Evolutionary conservation across 2,329 filamentous ascomycete genomes (phyloP).

Genomic region (Clonostachys rhizophaga): DNA sequence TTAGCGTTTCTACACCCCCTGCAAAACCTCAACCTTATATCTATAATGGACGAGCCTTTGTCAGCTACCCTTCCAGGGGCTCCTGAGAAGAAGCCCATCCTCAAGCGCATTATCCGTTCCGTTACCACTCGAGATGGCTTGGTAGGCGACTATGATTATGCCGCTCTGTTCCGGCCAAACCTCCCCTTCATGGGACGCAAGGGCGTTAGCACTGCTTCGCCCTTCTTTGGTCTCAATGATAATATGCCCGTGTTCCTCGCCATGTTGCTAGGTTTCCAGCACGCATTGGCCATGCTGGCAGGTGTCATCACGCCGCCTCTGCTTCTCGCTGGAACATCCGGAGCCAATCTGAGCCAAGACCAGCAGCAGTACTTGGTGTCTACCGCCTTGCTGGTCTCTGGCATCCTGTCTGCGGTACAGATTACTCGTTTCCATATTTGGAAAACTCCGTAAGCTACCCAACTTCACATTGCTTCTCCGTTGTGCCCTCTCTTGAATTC

Average conservation of each 20-base stretch:
- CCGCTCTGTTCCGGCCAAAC: constrained; percentile 76
- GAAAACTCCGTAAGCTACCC: constrained; percentile 46
- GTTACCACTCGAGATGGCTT: constrained; percentile 65
- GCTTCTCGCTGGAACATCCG: constrained; percentile 56
- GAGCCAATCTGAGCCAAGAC: constrained; percentile 56
- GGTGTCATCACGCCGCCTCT: constrained; percentile 76
- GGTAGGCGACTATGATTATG: constrained; percentile 86
- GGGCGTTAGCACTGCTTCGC: constrained; percentile 37
- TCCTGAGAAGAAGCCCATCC: constrained; percentile 21
- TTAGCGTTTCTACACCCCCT: not conserved
- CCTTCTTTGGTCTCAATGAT: constrained; percentile 83
- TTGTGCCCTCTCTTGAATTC: constrained; percentile 1
- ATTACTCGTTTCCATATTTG: constrained; percentile 73
- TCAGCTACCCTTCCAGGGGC: constrained; percentile 38
- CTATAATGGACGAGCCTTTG: constrained; percentile 49
- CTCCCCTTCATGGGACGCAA: constrained; percentile 66
- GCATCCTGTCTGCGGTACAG: constrained; percentile 69
- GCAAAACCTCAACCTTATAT: too few relatives aligned
- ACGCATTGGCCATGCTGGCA: constrained; percentile 72
- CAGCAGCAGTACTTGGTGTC: constrained; percentile 76
- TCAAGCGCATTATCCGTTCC: constrained; percentile 22
- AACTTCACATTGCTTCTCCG: not conserved
- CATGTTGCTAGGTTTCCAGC: constrained; percentile 72
- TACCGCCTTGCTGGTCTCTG: constrained; percentile 73
- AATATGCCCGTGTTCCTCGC: constrained; percentile 71